Conservation (phyloP, 2,329 filamentous ascomycete genomes). For the Macrophomina pseudophaseolina region DNA sequence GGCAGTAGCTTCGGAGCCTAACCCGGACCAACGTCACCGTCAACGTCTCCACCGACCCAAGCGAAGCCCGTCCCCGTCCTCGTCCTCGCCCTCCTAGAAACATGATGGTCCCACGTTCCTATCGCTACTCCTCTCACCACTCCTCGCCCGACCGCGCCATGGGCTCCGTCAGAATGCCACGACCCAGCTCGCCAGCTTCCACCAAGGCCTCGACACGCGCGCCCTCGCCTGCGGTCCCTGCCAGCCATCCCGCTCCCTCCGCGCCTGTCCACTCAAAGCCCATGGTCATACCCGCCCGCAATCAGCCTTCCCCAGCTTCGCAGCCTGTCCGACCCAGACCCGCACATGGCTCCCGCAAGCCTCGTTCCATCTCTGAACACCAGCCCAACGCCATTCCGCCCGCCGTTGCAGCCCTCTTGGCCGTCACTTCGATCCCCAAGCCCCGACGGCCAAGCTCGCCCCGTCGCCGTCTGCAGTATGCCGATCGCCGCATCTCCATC, state of each 20-base stretch:
- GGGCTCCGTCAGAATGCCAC: constrained; percentile 25
- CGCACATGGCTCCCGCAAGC: not conserved
- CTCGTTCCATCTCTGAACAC: constrained; percentile 40
- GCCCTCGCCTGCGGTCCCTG: constrained; percentile 5
- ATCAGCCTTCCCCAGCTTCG: constrained; percentile 28
- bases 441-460: constrained; percentile 45
- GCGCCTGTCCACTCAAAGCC: constrained; percentile 46
- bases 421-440: constrained; percentile 64
- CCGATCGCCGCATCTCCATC: constrained; percentile 56
- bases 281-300: constrained; percentile 48
- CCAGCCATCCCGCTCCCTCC: constrained; percentile 30
- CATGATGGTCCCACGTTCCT: constrained; percentile 55
- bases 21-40: constrained; percentile 24
- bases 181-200: constrained; percentile 3
- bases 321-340: not conserved
- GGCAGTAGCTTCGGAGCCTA: constrained; percentile 24
- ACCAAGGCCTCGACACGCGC: constrained; percentile 27
- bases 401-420: constrained; percentile 63
- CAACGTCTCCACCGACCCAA: constrained; percentile 14
- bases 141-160: constrained; percentile 9
- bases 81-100: not conserved
- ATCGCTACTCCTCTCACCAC: constrained; percentile 45
- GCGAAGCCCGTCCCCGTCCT: constrained; percentile 4
- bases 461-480: constrained; percentile 44
- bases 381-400: constrained; percentile 55